Conservation (phyloP, 345 rosid genomes). For the Limnanthes douglasii region DNA sequence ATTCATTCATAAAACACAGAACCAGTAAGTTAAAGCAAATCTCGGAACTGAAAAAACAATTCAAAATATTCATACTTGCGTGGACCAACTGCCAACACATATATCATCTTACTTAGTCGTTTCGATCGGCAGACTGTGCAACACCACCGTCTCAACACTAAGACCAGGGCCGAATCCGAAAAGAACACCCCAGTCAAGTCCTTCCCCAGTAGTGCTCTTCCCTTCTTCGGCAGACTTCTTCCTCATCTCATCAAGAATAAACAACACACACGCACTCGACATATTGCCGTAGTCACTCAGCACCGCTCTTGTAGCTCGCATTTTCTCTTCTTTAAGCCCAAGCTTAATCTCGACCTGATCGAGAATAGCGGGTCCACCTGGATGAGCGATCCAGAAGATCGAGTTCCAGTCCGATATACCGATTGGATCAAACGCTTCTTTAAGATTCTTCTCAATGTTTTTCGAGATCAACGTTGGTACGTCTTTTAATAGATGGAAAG, state of each 20-base stretch:
- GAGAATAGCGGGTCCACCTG: constrained; percentile 62
- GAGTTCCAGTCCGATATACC: constrained; percentile 79
- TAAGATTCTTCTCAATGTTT: constrained; percentile 49
- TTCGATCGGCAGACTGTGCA: constrained; percentile 37
- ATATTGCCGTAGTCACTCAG: constrained; percentile 65
- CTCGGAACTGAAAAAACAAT: too few relatives aligned
- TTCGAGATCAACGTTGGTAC: constrained; percentile 59
- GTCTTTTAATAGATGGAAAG: constrained; percentile 49
- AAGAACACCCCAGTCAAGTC: constrained; percentile 73
- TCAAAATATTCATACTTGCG: too few relatives aligned
- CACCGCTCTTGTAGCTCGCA: constrained; percentile 43
- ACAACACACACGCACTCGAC: constrained; percentile 75
- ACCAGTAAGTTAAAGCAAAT: too few relatives aligned
- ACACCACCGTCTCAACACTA: constrained; percentile 66
- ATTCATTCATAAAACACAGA: too few relatives aligned
- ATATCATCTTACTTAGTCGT: too few relatives aligned
- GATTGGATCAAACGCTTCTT: constrained; percentile 48
- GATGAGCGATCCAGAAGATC: constrained; percentile 67
- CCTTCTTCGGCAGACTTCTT: constrained; percentile 37
- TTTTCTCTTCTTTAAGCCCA: constrained; percentile 33
- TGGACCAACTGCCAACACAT: too few relatives aligned
- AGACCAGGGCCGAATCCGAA: constrained; percentile 85
- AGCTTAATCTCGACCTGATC: constrained; percentile 46
- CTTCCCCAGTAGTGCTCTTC: constrained; percentile 56
- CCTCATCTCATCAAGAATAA: constrained; percentile 72